These are phyloP conservation scores for Ustilago shanxiensis DNA, from an alignment of 1,284 basidiomycete genomes.

Conservation along the genomic window DNA sequence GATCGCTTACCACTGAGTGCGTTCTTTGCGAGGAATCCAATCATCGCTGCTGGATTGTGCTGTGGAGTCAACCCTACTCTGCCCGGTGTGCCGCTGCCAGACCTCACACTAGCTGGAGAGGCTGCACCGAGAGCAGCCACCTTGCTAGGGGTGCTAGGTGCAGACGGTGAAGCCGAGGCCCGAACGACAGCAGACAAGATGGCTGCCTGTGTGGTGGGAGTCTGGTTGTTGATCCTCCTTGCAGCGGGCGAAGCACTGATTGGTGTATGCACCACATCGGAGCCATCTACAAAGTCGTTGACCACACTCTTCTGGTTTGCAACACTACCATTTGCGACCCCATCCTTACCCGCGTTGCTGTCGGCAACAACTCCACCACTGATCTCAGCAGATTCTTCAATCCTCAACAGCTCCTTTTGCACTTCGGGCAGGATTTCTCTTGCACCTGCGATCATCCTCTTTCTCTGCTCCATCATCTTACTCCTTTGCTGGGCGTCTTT, in stretches of 20 bases:
- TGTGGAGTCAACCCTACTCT: constrained; percentile 18
- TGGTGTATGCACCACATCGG: constrained; percentile 22
- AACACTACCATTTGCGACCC: constrained; percentile 1
- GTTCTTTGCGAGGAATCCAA: constrained; percentile 50
- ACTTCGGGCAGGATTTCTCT: constrained; percentile 54
- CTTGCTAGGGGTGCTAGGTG: constrained; percentile 32
- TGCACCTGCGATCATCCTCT: constrained; percentile 50
- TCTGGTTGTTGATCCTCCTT: constrained; percentile 23
- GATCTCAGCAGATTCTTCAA: constrained; percentile 49
- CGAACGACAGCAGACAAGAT: constrained; percentile 51
- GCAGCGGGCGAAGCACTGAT: constrained; percentile 49
- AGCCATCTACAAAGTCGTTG: constrained; percentile 18
- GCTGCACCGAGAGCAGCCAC: constrained; percentile 5
- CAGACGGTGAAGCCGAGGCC: constrained; percentile 46
- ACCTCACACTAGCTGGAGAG: constrained; percentile 1
- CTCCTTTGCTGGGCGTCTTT: constrained; percentile 37
- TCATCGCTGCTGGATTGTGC: constrained; percentile 37
- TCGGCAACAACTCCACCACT: constrained; percentile 17
- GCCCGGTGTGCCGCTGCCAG: constrained; percentile 20
- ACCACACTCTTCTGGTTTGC: constrained; percentile 6
- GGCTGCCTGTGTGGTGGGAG: constrained; percentile 43
- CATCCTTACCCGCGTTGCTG: background rate
- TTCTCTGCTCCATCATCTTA: constrained; percentile 54
- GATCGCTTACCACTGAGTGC: constrained; percentile 30
- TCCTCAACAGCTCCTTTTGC: constrained; percentile 51